These are phyloP conservation scores for Teunomyces barrocoloradensis DNA, from an alignment of 805 yeast species.

Conservation along the genomic window DNA sequence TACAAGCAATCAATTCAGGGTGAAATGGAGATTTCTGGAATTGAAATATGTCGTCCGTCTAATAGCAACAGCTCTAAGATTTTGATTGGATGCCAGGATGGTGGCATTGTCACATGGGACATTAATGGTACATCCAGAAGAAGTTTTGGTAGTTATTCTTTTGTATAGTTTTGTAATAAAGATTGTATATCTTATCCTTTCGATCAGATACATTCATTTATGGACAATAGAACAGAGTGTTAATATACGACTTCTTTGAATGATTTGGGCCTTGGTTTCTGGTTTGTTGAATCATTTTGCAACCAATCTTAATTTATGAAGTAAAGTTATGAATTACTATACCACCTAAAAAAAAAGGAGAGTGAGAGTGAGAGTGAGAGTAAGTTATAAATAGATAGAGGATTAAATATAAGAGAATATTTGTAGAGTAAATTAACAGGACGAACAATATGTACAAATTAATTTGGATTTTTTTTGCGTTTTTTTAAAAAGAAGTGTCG, in stretches of 20 bases:
- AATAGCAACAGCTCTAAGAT: constrained; percentile 30
- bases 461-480: constrained; percentile 1
- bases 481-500: not conserved
- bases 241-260: too few relatives aligned
- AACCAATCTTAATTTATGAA: not conserved
- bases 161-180: constrained; percentile 16
- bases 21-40: constrained; percentile 43
- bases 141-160: constrained; percentile 55
- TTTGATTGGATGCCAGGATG: constrained; percentile 46
- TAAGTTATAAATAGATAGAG: constrained; percentile 1
- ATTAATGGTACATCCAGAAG: constrained; percentile 63
- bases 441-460: constrained; percentile 2
- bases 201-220: not conserved
- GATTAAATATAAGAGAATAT: constrained; percentile 1
- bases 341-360: not conserved
- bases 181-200: not conserved
- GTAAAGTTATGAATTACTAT: not conserved
- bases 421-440: constrained; percentile 1
- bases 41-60: constrained; percentile 21
- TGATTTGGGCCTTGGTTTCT: too few relatives aligned
- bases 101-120: constrained; percentile 69
- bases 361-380: not conserved
- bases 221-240: too few relatives aligned
- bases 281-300: not conserved
- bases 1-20: constrained; percentile 36